These are phyloP conservation scores for Geranium incanum DNA, from an alignment of 441 rosid genomes.

Conservation along the genomic window DNA sequence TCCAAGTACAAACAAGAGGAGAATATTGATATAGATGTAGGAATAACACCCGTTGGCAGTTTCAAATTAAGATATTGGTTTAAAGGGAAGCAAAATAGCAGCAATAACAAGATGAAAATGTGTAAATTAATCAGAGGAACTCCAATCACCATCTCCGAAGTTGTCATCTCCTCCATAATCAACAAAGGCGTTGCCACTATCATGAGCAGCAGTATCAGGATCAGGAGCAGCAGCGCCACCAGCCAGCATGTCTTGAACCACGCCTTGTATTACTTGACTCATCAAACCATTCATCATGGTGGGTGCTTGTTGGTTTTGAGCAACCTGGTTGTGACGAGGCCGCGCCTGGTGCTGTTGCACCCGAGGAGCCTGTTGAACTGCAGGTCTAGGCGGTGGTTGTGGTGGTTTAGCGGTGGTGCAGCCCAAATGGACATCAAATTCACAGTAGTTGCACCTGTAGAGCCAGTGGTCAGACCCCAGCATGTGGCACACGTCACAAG, in stretches of 20 bases:
- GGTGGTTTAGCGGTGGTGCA: slow-evolving; percentile 17
- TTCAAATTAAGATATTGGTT: too few relatives aligned
- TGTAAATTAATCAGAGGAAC: background rate
- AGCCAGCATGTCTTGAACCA: background rate
- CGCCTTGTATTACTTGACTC: background rate
- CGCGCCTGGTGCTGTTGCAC: background rate
- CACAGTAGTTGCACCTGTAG: slow-evolving; percentile 42
- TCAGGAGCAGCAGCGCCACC: background rate
- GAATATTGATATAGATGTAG: too few relatives aligned
- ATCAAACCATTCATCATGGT: slow-evolving; percentile 5
- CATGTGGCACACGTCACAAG: slow-evolving; percentile 40
- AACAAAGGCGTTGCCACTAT: background rate
- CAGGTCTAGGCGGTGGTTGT: background rate
- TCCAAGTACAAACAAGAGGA: too few relatives aligned
- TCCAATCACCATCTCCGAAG: background rate
- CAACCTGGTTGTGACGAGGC: background rate
- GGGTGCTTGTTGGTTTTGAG: background rate
- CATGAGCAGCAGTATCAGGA: background rate
- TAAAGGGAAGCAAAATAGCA: background rate
- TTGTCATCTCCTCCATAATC: background rate
- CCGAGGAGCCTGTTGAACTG: background rate
- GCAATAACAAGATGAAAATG: background rate
- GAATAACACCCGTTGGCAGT: too few relatives aligned
- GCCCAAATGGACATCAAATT: slow-evolving; percentile 49
- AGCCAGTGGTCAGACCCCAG: slow-evolving; percentile 51